phyloP scores from a whole-genome alignment of 1,139 yeast genomes.

The Sugiyamaella novakii region DNA sequence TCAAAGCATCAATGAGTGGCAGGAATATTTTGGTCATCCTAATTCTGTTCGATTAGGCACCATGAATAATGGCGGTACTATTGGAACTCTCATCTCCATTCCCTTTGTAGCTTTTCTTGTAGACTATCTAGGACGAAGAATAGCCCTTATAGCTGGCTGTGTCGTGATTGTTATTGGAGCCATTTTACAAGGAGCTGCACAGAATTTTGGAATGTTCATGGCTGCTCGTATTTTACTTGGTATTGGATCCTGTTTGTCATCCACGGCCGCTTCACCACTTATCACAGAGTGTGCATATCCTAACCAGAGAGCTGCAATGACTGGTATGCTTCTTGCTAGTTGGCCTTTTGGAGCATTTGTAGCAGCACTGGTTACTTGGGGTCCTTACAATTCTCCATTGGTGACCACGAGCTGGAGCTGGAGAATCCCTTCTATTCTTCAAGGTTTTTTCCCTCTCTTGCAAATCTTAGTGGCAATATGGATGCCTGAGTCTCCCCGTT shows the following conservation, averaged over 20 bases:
- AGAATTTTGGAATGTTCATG: conserved; percentile 24
- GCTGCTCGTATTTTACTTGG: conserved; percentile 34
- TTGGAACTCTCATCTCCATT: conserved; percentile 62
- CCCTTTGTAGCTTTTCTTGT: conserved; percentile 51
- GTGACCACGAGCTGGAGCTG: conserved; percentile 45
- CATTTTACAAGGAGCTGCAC: conserved; percentile 44
- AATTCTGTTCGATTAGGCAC: conserved; percentile 47
- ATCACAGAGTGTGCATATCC: conserved; percentile 30
- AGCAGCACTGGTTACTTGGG: conserved; percentile 52
- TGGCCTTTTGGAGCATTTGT: conserved; percentile 51
- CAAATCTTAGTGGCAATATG: conserved; percentile 56
- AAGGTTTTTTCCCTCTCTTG: conserved; percentile 47
- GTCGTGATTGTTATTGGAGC: conserved; percentile 34
- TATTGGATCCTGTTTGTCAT: conserved; percentile 31
- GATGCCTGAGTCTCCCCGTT: conserved; percentile 74
- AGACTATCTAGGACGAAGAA: conserved; percentile 78
- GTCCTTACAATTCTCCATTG: conserved; percentile 35
- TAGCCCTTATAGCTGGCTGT: conserved; percentile 47
- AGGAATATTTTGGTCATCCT: conserved; percentile 43
- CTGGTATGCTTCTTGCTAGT: conserved; percentile 46
- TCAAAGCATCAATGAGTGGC: conserved; percentile 48
- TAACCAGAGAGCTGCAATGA: conserved; percentile 26
- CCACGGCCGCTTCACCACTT: conserved; percentile 28
- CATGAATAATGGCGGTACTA: conserved; percentile 14
- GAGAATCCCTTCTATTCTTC: conserved; percentile 50